These are phyloP conservation scores for Aspergillus alliaceus DNA, from an alignment of 2,329 filamentous ascomycete species.

Conservation along the genomic window DNA sequence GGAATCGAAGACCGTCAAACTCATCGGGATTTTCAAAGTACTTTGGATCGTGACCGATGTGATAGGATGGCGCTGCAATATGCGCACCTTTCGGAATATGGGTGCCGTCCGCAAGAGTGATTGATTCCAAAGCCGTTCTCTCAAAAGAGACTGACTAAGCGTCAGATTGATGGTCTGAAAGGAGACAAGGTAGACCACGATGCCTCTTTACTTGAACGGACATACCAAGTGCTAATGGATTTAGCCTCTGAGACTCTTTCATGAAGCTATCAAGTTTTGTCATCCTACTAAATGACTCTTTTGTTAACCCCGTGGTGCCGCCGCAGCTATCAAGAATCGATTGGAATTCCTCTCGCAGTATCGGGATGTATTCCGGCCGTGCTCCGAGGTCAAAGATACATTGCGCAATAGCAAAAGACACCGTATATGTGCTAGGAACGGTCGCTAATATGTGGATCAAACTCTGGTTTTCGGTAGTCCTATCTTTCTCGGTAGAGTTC, in stretches of 20 bases:
- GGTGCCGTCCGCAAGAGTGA: slow-evolving; percentile 42
- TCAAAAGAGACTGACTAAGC: too few relatives aligned
- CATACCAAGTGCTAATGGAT: slow-evolving; percentile 16
- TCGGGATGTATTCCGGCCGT: not conserved
- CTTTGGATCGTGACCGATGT: slow-evolving; percentile 47
- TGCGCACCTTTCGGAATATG: slow-evolving; percentile 47
- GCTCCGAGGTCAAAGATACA: slow-evolving; percentile 2
- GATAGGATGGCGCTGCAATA: slow-evolving; percentile 47
- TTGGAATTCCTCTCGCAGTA: slow-evolving; percentile 1
- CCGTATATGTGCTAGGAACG: too few relatives aligned
- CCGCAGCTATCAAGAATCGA: not conserved
- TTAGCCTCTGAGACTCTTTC: slow-evolving; percentile 23
- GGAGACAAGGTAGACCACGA: slow-evolving; percentile 7
- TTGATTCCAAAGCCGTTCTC: too few relatives aligned
- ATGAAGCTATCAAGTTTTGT: slow-evolving; percentile 25
- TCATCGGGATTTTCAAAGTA: slow-evolving; percentile 41
- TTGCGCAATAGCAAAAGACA: too few relatives aligned
- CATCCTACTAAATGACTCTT: too few relatives aligned
- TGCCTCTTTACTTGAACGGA: too few relatives aligned
- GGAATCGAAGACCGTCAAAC: slow-evolving; percentile 55
- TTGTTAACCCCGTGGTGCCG: not conserved
- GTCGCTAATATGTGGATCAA: too few relatives aligned
- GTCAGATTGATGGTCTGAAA: slow-evolving; percentile 15
- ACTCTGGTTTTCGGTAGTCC: too few relatives aligned
- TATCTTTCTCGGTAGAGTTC: too few relatives aligned